A percentile compares a stretch with the other conserved stretches of the same genome.
These are phyloP conservation scores for Echinosophora koreensis DNA, from an alignment of 306 rosid species.

Conservation along the genomic window DNA sequence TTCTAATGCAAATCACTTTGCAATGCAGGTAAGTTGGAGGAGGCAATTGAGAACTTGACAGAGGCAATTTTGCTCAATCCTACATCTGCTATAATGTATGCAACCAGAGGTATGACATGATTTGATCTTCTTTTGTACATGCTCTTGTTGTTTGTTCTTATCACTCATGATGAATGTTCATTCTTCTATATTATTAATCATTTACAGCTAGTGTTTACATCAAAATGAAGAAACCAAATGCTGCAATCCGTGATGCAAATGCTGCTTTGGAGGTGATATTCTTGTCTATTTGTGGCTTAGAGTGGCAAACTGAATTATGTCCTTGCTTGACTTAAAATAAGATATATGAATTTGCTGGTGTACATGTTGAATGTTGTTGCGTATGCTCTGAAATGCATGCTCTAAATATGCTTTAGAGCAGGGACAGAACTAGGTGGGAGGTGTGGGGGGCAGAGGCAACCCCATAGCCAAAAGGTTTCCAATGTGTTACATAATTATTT, in stretches of 20 bases:
- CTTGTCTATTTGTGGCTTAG: background rate
- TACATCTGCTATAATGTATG: constrained; percentile 89
- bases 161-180: background rate
- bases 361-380: constrained; percentile 17
- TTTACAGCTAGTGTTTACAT: constrained; percentile 81
- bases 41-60: constrained; percentile 75
- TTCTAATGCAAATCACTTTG: background rate
- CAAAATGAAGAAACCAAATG: constrained; percentile 93
- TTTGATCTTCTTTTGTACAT: constrained; percentile 7
- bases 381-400: background rate
- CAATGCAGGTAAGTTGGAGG: constrained; percentile 72
- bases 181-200: constrained; percentile 15
- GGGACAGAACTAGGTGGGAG: constrained; percentile 5
- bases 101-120: constrained; percentile 70
- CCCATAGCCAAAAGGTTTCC: constrained; percentile 6
- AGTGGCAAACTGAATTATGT: constrained; percentile 22
- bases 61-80: constrained; percentile 87
- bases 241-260: constrained; percentile 86
- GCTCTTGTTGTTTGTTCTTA: constrained; percentile 29
- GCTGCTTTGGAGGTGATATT: constrained; percentile 85
- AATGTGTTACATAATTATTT: background rate
- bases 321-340: constrained; percentile 21
- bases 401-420: background rate
- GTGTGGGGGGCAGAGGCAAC: constrained; percentile 7
- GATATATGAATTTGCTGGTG: background rate